Percentiles rank a stretch among this genome's conserved stretches.
phyloP scores from a whole-genome alignment of 768 basidiomycete species.

The Lentinula guzmanii region DNA sequence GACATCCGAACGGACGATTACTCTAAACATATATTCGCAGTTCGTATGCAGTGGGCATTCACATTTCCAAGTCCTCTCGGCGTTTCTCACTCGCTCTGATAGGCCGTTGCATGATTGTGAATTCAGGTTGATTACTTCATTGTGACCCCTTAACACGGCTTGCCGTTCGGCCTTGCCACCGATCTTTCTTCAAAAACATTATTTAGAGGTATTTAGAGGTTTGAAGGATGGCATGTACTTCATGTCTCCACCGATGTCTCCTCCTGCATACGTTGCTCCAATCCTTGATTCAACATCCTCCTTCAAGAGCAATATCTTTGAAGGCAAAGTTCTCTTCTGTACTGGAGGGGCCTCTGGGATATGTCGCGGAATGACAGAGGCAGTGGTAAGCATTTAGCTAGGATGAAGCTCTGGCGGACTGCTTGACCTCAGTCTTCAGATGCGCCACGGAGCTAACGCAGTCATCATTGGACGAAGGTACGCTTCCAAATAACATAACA shows the following conservation, averaged over 20 bases:
- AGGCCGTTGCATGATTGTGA: background rate
- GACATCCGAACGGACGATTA: background rate
- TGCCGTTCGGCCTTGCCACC: too few relatives aligned
- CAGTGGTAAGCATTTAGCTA: slow-evolving; percentile 48
- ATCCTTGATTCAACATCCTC: slow-evolving; percentile 48
- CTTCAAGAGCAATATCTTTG: slow-evolving; percentile 80
- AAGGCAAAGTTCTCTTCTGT: slow-evolving; percentile 86
- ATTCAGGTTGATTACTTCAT: too few relatives aligned
- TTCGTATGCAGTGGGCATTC: too few relatives aligned
- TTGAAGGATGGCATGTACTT: background rate
- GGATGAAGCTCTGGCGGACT: background rate
- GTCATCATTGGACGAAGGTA: slow-evolving; percentile 86
- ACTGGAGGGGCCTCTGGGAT: slow-evolving; percentile 94
- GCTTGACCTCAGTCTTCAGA: slow-evolving; percentile 33
- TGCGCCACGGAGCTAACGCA: slow-evolving; percentile 78
- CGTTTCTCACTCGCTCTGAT: background rate
- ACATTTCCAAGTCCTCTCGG: background rate
- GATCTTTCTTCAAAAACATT: background rate
- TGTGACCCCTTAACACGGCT: too few relatives aligned
- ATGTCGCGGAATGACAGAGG: slow-evolving; percentile 82
- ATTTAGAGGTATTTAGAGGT: background rate
- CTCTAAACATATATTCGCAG: too few relatives aligned
- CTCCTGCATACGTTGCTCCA: slow-evolving; percentile 37
- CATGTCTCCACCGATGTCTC: slow-evolving; percentile 27
- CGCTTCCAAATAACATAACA: slow-evolving; percentile 21